Percentiles rank a stretch among this genome's conserved stretches.
These are phyloP conservation scores for Pseudogymnoascus sp. DNA, from an alignment of 2,329 filamentous ascomycete species.

Conservation along the genomic window DNA sequence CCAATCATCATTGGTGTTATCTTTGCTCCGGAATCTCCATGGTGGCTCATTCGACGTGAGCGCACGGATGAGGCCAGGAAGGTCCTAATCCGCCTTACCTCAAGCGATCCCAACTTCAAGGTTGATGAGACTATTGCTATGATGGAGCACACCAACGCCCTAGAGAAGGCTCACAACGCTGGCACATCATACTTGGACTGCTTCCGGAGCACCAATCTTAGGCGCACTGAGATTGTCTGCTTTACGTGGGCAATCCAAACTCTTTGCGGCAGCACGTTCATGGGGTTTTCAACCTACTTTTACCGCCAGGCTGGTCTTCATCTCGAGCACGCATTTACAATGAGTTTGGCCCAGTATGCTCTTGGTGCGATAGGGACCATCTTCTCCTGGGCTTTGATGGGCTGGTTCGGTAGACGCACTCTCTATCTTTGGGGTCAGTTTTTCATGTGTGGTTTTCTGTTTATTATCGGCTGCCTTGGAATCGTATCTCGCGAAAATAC, in stretches of 20 bases:
- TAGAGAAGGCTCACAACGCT: constrained; percentile 38
- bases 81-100: constrained; percentile 25
- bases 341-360: constrained; percentile 41
- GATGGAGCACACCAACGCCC: constrained; percentile 49
- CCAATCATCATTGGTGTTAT: constrained; percentile 39
- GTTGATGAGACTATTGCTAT: constrained; percentile 42
- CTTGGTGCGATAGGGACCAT: constrained; percentile 46
- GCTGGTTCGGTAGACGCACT: constrained; percentile 34
- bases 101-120: constrained; percentile 34
- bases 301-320: constrained; percentile 48
- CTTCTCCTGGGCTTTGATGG: constrained; percentile 43
- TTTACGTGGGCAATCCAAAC: constrained; percentile 60
- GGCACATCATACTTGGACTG: constrained; percentile 44
- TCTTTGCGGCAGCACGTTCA: constrained; percentile 53
- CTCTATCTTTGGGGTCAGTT: constrained; percentile 46
- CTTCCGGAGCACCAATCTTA: constrained; percentile 39
- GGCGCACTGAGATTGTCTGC: constrained; percentile 47
- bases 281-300: constrained; percentile 55
- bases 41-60: constrained; percentile 41
- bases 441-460: constrained; percentile 64
- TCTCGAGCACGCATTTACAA: constrained; percentile 42
- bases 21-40: constrained; percentile 42
- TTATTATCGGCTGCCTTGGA: constrained; percentile 67
- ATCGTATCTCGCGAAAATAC: constrained; percentile 32
- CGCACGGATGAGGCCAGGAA: constrained; percentile 39